These are phyloP conservation scores for Houttuynia cordata DNA, from an alignment of 164 flowering plant genomes.

Conservation along the genomic window DNA sequence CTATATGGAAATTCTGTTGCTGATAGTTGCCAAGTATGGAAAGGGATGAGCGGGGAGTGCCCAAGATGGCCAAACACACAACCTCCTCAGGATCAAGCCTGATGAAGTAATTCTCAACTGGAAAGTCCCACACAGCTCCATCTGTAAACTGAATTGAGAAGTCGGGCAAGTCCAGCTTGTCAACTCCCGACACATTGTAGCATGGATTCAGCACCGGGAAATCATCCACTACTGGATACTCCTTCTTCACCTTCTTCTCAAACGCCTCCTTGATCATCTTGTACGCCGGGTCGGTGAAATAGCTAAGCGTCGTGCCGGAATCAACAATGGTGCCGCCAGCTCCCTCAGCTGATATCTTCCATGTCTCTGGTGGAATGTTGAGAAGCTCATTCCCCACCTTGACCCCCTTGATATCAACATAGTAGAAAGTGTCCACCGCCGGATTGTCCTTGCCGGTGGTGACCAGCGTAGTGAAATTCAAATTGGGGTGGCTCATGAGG, in stretches of 20 bases:
- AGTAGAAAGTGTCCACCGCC: constrained; percentile 82
- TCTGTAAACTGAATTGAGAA: constrained; percentile 60
- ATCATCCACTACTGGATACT: constrained; percentile 35
- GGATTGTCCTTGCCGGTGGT: constrained; percentile 48
- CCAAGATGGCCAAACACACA: constrained; percentile 70
- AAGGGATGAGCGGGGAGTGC: constrained; percentile 51
- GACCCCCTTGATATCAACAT: constrained; percentile 50
- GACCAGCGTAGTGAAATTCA: constrained; percentile 67
- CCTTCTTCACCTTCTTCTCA: constrained; percentile 37
- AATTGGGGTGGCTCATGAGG: constrained; percentile 33
- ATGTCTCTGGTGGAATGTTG: constrained; percentile 52
- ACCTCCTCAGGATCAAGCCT: constrained; percentile 51
- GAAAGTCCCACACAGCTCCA: constrained; percentile 87
- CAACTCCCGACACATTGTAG: constrained; percentile 74
- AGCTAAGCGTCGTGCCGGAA: constrained; percentile 87
- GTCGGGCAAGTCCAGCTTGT: constrained; percentile 52
- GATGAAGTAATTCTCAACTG: constrained; percentile 74
- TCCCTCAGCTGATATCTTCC: constrained; percentile 49
- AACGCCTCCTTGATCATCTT: constrained; percentile 57
- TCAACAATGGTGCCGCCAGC: constrained; percentile 80
- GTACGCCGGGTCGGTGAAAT: constrained; percentile 76
- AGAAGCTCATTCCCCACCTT: constrained; percentile 64
- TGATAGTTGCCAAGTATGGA: constrained; percentile 93
- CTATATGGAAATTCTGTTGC: constrained; percentile 88
- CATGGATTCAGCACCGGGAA: constrained; percentile 65